Evolutionary conservation across 306 rosid genomes (phyloP).

Genomic region (Sechiopsis laciniata): DNA sequence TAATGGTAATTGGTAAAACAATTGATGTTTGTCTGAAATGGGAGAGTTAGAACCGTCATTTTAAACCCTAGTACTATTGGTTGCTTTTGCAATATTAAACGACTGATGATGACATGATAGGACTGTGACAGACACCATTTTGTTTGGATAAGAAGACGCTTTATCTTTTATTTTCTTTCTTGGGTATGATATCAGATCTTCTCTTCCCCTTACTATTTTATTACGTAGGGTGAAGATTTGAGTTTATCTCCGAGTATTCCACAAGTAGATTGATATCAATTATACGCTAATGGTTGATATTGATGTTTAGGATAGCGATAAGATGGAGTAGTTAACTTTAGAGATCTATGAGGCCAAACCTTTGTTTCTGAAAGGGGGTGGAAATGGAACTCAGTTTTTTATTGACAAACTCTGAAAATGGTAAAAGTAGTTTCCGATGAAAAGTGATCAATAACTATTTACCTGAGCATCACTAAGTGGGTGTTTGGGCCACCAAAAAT

Average conservation of each 20-base stretch:
- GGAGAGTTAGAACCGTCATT: background rate
- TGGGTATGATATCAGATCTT: background rate
- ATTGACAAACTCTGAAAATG: background rate
- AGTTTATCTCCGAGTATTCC: background rate
- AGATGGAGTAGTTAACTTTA: background rate
- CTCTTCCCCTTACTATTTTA: too few species aligned
- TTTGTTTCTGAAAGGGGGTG: background rate
- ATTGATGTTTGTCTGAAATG: background rate
- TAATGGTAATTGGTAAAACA: background rate
- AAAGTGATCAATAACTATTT: background rate
- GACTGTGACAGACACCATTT: conserved; percentile 17
- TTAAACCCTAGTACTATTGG: background rate
- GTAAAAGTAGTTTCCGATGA: background rate
- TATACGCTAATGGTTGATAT: background rate
- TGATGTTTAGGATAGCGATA: conserved; percentile 12
- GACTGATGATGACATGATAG: background rate
- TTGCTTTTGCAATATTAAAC: background rate
- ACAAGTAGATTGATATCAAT: background rate
- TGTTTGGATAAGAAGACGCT: background rate
- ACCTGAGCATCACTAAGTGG: too few species aligned
- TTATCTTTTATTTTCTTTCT: background rate
- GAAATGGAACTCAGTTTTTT: background rate
- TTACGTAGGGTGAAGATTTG: too few species aligned
- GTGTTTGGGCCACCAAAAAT: too few species aligned
- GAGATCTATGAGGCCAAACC: background rate